A percentile compares a stretch with the other conserved stretches of the same genome.
Conservation (phyloP, 106 monocot species). For the Dendrobium officinale region DNA sequence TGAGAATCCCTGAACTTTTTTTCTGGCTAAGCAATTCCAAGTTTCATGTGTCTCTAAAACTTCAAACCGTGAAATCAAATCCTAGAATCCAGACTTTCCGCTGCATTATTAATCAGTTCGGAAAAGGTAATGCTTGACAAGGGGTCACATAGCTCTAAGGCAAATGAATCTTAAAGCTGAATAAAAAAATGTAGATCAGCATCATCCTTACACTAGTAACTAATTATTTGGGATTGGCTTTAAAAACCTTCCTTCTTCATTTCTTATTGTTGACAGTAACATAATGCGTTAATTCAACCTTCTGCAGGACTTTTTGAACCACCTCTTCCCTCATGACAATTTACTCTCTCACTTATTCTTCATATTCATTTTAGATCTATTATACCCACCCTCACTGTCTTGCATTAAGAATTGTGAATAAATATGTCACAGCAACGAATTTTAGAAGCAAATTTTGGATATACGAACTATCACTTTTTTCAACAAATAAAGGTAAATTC, state of each 20-base stretch:
- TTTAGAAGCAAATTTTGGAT: background rate
- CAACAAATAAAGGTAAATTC: background rate
- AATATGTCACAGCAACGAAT: background rate
- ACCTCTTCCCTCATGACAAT: background rate
- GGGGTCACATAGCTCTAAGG: too few relatives aligned
- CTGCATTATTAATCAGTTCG: background rate
- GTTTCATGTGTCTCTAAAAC: background rate
- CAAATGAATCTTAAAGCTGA: background rate
- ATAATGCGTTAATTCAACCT: background rate
- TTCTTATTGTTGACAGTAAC: background rate
- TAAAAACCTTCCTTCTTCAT: background rate
- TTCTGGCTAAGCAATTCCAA: too few relatives aligned
- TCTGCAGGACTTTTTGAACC: background rate
- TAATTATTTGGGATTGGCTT: background rate
- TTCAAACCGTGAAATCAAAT: background rate
- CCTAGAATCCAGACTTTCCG: background rate
- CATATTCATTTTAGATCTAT: background rate
- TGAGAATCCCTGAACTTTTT: background rate
- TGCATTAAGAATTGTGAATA: background rate
- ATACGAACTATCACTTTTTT: background rate
- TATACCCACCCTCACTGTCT: background rate
- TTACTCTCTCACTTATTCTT: background rate
- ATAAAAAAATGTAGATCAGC: background rate
- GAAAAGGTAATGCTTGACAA: too few relatives aligned
- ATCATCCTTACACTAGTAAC: background rate